phyloP scores from a whole-genome alignment of 83 land plant species.

The Diphasiastrum complanatum region DNA sequence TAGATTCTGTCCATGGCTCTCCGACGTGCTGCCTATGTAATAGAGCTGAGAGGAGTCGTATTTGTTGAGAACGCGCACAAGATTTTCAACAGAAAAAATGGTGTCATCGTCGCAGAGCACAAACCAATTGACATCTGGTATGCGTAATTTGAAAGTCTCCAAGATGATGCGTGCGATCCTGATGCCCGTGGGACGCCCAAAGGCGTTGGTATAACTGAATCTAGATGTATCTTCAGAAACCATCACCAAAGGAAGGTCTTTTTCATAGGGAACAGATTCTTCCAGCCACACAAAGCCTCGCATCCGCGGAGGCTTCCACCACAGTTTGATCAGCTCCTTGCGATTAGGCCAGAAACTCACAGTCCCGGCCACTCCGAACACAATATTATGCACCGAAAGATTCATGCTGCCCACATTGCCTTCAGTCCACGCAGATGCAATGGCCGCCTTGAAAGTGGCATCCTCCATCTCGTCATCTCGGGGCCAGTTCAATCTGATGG shows the following conservation, averaged over 20 bases:
- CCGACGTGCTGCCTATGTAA: constrained; percentile 21
- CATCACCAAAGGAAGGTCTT: constrained; percentile 19
- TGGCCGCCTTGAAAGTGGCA: too few relatives aligned
- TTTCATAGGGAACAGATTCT: not conserved
- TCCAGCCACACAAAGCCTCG: constrained; percentile 20
- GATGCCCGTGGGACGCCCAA: constrained; percentile 3
- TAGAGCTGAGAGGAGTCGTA: constrained; percentile 22
- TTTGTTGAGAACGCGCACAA: constrained; percentile 21
- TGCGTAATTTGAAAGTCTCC: constrained; percentile 14
- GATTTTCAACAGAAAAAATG: constrained; percentile 20
- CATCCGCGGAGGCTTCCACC: constrained; percentile 18
- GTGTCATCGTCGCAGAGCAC: constrained; percentile 31
- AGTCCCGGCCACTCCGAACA: too few relatives aligned
- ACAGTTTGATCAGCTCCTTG: constrained; percentile 19
- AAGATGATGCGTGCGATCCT: constrained; percentile 17
- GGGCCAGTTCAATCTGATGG: too few relatives aligned
- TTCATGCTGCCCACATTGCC: too few relatives aligned
- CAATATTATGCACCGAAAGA: too few relatives aligned
- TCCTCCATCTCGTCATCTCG: too few relatives aligned
- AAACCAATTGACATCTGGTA: constrained; percentile 23
- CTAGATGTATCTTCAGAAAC: constrained; percentile 16
- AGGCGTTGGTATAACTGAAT: constrained; percentile 4
- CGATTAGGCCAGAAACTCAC: constrained; percentile 23
- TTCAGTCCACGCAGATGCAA: too few relatives aligned
- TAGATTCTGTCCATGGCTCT: constrained; percentile 26